Percentiles rank a stretch among this genome's conserved stretches.
phyloP scores from a whole-genome alignment of 805 yeast species.

The Wickerhamomyces chambardii region DNA sequence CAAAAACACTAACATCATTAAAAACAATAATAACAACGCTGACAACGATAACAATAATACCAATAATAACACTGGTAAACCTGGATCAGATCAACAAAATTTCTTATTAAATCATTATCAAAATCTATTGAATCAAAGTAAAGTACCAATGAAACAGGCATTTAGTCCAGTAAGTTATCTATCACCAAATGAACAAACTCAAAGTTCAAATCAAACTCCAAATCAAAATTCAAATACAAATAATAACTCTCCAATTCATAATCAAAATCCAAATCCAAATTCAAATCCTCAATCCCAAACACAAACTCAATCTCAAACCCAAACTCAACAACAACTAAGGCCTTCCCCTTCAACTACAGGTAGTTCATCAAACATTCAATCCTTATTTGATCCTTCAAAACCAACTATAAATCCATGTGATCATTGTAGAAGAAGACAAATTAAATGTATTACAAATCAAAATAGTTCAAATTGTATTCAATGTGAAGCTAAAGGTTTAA shows the following conservation, averaged over 20 bases:
- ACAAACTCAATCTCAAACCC: conserved; percentile 3
- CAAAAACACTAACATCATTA: neutral
- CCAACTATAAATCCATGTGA: conserved; percentile 51
- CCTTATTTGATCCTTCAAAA: conserved; percentile 8
- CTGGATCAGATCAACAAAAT: conserved; percentile 1
- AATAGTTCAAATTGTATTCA: conserved; percentile 58
- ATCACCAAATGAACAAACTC: conserved; percentile 1
- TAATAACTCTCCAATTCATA: neutral
- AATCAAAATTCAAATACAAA: neutral
- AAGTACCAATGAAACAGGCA: conserved; percentile 15
- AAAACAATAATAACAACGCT: neutral
- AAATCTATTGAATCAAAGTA: conserved; percentile 14
- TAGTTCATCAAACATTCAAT: conserved; percentile 8
- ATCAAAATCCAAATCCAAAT: neutral
- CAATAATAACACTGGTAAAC: neutral
- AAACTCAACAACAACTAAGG: conserved; percentile 1
- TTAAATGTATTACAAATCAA: conserved; percentile 66
- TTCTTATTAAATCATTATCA: conserved; percentile 15
- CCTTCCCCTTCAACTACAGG: neutral
- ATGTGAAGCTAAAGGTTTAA: conserved; percentile 65
- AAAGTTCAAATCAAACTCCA: neutral
- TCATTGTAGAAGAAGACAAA: conserved; percentile 73
- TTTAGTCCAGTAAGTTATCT: conserved; percentile 7
- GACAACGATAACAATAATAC: neutral
- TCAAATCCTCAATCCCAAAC: neutral